phyloP scores from a whole-genome alignment of 2,329 filamentous ascomycete species.

The Massarina eburnea region DNA sequence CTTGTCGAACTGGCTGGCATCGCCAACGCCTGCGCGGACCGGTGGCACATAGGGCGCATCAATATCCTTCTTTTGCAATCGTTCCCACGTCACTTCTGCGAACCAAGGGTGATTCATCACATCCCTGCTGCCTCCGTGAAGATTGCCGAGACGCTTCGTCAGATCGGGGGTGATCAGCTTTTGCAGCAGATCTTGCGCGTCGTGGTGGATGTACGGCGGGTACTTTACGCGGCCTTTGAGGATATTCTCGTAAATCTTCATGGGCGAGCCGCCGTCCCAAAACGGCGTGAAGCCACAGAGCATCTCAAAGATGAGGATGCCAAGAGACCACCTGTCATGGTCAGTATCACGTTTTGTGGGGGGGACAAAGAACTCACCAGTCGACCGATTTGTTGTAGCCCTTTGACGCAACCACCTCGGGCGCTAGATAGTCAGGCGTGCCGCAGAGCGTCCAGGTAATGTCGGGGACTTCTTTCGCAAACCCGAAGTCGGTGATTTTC shows the following conservation, averaged over 20 bases:
- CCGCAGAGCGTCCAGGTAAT: constrained; percentile 99
- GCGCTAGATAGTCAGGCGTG: constrained; percentile 94
- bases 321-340: constrained; percentile 83
- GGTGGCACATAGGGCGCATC: constrained; percentile 97
- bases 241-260: constrained; percentile 99
- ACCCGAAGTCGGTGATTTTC: constrained; percentile 98
- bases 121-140: constrained; percentile 86
- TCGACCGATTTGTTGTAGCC: constrained; percentile 99
- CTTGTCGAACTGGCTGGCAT: constrained; percentile 96
- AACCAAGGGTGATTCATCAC: constrained; percentile 98
- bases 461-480: constrained; percentile 96
- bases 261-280: constrained; percentile 95
- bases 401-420: constrained; percentile 98
- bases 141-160: constrained; percentile 91
- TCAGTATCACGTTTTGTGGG: constrained; percentile 9
- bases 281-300: constrained; percentile 98
- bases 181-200: constrained; percentile 89
- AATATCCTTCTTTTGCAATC: constrained; percentile 91
- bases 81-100: constrained; percentile 95
- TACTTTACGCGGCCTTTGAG: constrained; percentile 95
- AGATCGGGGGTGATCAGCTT: constrained; percentile 92
- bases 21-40: constrained; percentile 88
- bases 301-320: constrained; percentile 99
- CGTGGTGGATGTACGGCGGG: constrained; percentile 89
- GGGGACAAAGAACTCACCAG: constrained; percentile 65